phyloP scores from a whole-genome alignment of 106 monocot species.

The Dendrobium huoshanense region DNA sequence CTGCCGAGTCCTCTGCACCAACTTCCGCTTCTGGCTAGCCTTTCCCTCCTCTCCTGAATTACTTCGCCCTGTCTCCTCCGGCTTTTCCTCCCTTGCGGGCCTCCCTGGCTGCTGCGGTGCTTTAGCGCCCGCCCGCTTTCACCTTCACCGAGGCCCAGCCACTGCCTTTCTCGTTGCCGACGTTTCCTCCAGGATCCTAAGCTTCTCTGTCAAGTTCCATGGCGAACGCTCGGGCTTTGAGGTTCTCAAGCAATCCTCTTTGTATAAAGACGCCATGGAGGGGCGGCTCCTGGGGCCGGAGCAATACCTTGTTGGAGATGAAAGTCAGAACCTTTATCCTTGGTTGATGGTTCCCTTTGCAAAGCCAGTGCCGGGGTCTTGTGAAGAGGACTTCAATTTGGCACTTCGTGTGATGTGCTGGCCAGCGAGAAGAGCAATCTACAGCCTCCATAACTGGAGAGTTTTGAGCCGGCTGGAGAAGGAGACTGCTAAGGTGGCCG shows the following conservation, averaged over 20 bases:
- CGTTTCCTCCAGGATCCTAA: constrained; percentile 33
- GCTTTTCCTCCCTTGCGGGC: constrained; percentile 19
- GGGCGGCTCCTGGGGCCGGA: constrained; percentile 25
- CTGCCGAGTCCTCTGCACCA: constrained; percentile 79
- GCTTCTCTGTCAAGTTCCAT: constrained; percentile 34
- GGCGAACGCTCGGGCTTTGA: constrained; percentile 18
- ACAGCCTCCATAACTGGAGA: constrained; percentile 64
- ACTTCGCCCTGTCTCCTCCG: constrained; percentile 13
- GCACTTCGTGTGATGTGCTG: constrained; percentile 29
- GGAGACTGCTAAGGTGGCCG: constrained; percentile 41
- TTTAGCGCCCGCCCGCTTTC: constrained; percentile 35
- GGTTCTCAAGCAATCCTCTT: constrained; percentile 27
- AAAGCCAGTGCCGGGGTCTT: constrained; percentile 12
- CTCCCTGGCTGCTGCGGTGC: constrained; percentile 64
- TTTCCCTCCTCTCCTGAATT: constrained; percentile 32
- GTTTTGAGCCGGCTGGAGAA: constrained; percentile 40
- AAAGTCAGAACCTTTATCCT: constrained; percentile 35
- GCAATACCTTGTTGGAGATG: constrained; percentile 46
- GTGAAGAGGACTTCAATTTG: constrained; percentile 52
- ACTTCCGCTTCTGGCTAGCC: constrained; percentile 79
- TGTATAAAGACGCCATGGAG: constrained; percentile 28
- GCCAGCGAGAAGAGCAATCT: constrained; percentile 29
- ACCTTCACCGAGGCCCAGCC: constrained; percentile 1
- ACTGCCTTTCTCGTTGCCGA: constrained; percentile 51
- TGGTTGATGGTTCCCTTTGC: constrained; percentile 78